These are phyloP conservation scores for Diaporthe citrichinensis DNA, from an alignment of 2,329 filamentous ascomycete species.

Conservation along the genomic window DNA sequence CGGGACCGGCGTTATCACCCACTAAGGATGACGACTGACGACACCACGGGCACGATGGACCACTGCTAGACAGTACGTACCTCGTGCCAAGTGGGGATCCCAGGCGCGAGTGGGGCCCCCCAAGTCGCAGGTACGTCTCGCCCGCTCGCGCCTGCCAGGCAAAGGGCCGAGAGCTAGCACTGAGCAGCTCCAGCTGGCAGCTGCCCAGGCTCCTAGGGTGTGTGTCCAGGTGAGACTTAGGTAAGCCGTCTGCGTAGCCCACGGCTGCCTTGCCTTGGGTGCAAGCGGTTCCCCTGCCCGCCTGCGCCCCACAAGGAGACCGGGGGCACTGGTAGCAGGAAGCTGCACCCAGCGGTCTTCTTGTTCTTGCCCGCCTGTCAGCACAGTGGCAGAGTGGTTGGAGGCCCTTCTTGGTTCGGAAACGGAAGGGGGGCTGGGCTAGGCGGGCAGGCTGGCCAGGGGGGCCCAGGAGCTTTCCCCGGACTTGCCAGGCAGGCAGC, in stretches of 20 bases:
- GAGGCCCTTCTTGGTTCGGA: slow-evolving; percentile 1
- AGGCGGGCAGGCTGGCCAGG: background rate
- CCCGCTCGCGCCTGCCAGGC: background rate
- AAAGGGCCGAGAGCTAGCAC: background rate
- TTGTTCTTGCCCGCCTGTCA: background rate
- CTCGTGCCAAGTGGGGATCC: slow-evolving; percentile 26
- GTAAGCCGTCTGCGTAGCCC: background rate
- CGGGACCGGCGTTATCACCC: slow-evolving; percentile 38
- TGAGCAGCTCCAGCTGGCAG: background rate
- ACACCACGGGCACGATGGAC: slow-evolving; percentile 12
- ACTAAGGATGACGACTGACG: slow-evolving; percentile 40
- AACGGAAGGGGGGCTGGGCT: slow-evolving; percentile 1
- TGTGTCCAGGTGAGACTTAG: background rate
- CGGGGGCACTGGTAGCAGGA: background rate
- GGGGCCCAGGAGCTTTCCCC: background rate
- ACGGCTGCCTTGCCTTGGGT: slow-evolving; percentile 18
- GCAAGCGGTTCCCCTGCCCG: background rate
- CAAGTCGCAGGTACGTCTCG: slow-evolving; percentile 34
- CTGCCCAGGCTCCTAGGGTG: background rate
- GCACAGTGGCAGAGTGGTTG: too few relatives aligned
- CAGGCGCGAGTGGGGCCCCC: slow-evolving; percentile 14
- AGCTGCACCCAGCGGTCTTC: background rate
- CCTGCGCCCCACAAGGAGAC: slow-evolving; percentile 12
- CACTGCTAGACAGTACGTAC: slow-evolving; percentile 19
- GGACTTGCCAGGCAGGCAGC: slow-evolving; percentile 18